Evolutionary conservation across 768 basidiomycete species (phyloP).

Genomic region (Coprinellus aureogranulatus): DNA sequence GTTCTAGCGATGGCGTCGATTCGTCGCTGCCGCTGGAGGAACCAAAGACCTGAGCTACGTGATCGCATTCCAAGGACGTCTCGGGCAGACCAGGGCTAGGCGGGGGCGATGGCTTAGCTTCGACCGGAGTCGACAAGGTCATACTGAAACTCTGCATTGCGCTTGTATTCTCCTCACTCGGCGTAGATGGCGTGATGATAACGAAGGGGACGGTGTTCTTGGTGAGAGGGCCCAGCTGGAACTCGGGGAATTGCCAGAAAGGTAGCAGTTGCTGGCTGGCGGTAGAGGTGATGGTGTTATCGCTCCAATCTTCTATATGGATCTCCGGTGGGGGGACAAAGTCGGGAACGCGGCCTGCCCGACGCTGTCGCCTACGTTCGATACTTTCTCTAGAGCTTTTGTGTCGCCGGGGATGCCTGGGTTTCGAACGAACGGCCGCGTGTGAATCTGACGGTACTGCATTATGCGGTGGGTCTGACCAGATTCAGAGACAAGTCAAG

Average conservation of each 20-base stretch:
- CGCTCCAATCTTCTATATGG: not conserved
- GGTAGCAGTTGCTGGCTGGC: not conserved
- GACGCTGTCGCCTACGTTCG: not conserved
- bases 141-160: not conserved
- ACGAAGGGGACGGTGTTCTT: not conserved
- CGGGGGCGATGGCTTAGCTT: not conserved
- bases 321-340: not conserved
- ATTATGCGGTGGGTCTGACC: not conserved
- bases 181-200: constrained; percentile 1
- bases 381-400: not conserved
- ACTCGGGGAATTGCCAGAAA: too few relatives aligned
- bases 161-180: not conserved
- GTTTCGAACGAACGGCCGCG: not conserved
- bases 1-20: too few relatives aligned
- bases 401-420: not conserved
- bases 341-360: not conserved
- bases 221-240: too few relatives aligned
- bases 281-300: not conserved
- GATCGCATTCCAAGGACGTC: too few relatives aligned
- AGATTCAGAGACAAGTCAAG: not conserved
- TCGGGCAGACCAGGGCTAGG: not conserved
- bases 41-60: too few relatives aligned
- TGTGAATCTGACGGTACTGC: not conserved
- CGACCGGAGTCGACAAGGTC: not conserved
- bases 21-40: too few relatives aligned